Percentiles rank a stretch among this genome's conserved stretches.
Conservation (phyloP, 192 early-diverging fungal species). For the Backusella tuberculispora region DNA sequence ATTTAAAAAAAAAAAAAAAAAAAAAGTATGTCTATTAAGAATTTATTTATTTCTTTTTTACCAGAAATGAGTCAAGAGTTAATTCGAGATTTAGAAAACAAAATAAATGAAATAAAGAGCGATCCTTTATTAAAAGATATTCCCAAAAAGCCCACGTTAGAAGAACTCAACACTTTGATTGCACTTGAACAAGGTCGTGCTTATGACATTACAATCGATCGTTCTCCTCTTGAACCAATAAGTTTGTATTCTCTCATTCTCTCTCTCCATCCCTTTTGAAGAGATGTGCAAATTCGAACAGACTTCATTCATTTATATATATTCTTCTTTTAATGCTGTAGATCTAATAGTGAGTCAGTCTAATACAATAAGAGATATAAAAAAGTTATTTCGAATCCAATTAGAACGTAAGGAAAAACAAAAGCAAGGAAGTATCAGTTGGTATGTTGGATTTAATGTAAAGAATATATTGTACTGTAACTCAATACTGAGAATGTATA, state of each 20-base stretch:
- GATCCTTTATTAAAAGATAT: slow-evolving; percentile 36
- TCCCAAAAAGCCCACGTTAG: background rate
- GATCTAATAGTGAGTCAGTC: slow-evolving; percentile 32
- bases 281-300: too few relatives aligned
- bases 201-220: slow-evolving; percentile 26
- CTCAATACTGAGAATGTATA: background rate
- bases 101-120: slow-evolving; percentile 5
- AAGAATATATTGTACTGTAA: too few relatives aligned
- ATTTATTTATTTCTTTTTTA: background rate
- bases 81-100: slow-evolving; percentile 4
- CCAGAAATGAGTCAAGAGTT: background rate
- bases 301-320: background rate
- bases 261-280: background rate
- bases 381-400: slow-evolving; percentile 10
- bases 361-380: slow-evolving; percentile 28
- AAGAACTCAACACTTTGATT: slow-evolving; percentile 34
- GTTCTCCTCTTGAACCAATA: slow-evolving; percentile 19
- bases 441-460: slow-evolving; percentile 25
- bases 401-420: slow-evolving; percentile 11
- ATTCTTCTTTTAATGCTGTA: background rate
- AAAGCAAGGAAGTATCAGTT: slow-evolving; percentile 23
- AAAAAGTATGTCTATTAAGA: too few relatives aligned
- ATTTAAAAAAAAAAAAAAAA: too few relatives aligned
- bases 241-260: slow-evolving; percentile 9
- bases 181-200: slow-evolving; percentile 35